Evolutionary conservation across 768 basidiomycete genomes (phyloP).

Genomic region (Hericium coralloides): DNA sequence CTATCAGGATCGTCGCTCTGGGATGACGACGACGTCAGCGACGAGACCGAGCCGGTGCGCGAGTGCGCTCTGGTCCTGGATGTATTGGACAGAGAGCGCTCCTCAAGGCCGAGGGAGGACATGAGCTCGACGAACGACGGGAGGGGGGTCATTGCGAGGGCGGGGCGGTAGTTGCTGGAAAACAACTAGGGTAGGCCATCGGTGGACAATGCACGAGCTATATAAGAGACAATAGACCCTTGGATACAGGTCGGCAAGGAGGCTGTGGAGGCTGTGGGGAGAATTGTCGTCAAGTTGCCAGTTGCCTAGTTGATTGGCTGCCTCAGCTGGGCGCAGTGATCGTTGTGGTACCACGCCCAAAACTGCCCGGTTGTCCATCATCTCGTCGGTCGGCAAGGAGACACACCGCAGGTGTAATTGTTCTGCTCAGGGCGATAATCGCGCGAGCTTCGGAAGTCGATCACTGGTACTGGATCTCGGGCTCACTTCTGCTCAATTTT

Average conservation of each 20-base stretch:
- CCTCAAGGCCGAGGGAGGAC: slow-evolving; percentile 71
- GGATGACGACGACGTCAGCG: slow-evolving; percentile 33
- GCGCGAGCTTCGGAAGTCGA: too few species aligned
- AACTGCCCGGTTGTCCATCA: slow-evolving; percentile 4
- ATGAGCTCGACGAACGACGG: slow-evolving; percentile 87
- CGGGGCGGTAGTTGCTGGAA: slow-evolving; percentile 14
- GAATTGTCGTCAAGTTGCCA: slow-evolving; percentile 13
- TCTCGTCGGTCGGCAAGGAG: slow-evolving; percentile 16
- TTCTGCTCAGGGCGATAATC: too few species aligned
- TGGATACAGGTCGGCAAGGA: slow-evolving; percentile 11
- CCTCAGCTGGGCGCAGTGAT: background rate
- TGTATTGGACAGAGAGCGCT: slow-evolving; percentile 19
- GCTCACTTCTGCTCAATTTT: too few species aligned
- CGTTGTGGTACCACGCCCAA: slow-evolving; percentile 5
- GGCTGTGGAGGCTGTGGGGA: slow-evolving; percentile 10
- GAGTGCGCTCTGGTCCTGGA: slow-evolving; percentile 18
- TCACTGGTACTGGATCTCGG: too few species aligned
- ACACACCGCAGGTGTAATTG: background rate
- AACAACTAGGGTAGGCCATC: slow-evolving; percentile 6
- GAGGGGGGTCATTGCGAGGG: slow-evolving; percentile 51
- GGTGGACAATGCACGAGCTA: slow-evolving; percentile 2
- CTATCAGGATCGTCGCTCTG: slow-evolving; percentile 13
- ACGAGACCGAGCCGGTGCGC: slow-evolving; percentile 26
- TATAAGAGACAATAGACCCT: slow-evolving; percentile 9
- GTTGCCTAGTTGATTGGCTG: slow-evolving; percentile 11